Evolutionary conservation across 306 rosid species (phyloP), one percentile per base, ranked within the genome.

Genomic region (Trifolium fragiferum): DNA sequence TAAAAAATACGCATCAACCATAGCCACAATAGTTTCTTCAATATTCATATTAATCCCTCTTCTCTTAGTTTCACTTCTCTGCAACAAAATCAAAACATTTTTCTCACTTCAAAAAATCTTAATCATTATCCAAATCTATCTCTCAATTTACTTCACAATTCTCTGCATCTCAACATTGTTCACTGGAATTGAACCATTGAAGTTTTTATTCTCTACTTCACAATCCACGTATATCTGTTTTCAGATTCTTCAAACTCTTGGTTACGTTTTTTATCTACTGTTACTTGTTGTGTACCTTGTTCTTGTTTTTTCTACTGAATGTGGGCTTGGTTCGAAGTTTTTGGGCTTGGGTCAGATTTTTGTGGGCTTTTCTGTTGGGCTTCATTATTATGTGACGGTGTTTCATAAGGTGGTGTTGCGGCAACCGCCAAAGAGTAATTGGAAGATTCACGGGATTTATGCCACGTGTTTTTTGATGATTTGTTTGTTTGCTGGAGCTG

Each of bases 311-410:
- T 89, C 96, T 0, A 91, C 93, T 0, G 91, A 93, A 1, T 82
- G 77, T 50, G 97, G 96, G 77, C 72, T 89, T 72, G 85, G 87
- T 23, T 83, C 90, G 0, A 91, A 77, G 62, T 7, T 93, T 1
- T 49, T 93, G 84, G 94, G 96, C 86, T 83, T 93, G 75, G 89
- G 76, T 70, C 98, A 93, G 59, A 71, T 77, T 0, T 75, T 89
- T 0, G 86, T 93, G 25, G 98, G 96, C 58, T 75, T 89, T 2
- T 72, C 91, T 0, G 84, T 93, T 5, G 98, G 98, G 46, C 80
- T 93, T 5, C 97, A 93, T 83, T 89, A 91, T 66, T 91, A 93
- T 19, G 87, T 93, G 59, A 81, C 96, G 80, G 98, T 93, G 85
- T 93, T 93, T 76, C 98, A 93, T 47, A 65, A 90, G 59, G 85